phyloP scores from a whole-genome alignment of 345 rosid species.

The Angophora floribunda region DNA sequence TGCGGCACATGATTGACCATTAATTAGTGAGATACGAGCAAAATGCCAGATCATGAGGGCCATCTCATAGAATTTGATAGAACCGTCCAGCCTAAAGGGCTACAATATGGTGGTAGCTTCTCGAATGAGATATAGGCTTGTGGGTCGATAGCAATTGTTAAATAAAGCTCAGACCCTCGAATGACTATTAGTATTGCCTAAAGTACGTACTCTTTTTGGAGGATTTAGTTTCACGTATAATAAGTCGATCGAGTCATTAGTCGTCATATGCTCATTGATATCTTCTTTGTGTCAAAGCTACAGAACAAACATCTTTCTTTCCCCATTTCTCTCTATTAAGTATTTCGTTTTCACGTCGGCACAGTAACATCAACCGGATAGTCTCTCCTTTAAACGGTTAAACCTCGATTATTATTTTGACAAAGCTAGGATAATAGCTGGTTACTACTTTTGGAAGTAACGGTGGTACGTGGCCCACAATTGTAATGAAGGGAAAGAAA shows the following conservation, averaged over 20 bases:
- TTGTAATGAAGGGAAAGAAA: no score
- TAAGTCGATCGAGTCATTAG: background rate
- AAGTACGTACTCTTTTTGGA: background rate
- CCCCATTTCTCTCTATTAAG: background rate
- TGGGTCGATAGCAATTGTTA: background rate
- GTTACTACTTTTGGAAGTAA: no score
- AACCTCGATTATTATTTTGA: background rate
- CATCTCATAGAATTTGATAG: background rate
- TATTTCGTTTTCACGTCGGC: background rate
- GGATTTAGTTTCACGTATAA: background rate
- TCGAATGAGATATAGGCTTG: background rate
- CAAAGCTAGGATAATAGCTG: no score
- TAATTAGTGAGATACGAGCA: background rate
- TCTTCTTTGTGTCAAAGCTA: background rate
- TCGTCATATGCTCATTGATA: background rate
- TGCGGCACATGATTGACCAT: background rate
- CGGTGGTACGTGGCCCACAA: no score
- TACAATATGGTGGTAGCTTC: background rate
- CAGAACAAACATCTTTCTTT: background rate
- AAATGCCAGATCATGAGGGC: background rate
- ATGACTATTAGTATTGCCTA: background rate
- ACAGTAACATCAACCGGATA: background rate
- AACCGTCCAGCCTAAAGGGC: background rate
- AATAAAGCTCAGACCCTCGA: background rate
- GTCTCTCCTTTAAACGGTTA: background rate